Conservation (phyloP, 192 early-diverging fungal genomes). For the Phycomyces nitens region DNA sequence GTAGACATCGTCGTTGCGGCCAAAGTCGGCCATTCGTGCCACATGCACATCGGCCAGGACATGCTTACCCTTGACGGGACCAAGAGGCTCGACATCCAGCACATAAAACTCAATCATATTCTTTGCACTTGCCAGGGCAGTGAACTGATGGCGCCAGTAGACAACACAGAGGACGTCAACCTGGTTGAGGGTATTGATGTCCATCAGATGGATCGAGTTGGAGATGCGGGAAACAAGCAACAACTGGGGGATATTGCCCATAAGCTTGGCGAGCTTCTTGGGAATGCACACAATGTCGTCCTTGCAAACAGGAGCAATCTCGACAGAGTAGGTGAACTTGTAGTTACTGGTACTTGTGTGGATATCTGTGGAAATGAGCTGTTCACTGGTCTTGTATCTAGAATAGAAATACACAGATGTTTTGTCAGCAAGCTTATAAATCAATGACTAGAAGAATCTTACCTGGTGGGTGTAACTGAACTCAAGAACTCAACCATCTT, state of each 20-base stretch:
- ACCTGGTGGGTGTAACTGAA: conserved; percentile 78
- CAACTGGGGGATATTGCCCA: conserved; percentile 84
- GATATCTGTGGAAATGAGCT: conserved; percentile 94
- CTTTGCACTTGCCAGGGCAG: conserved; percentile 68
- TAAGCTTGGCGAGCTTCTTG: conserved; percentile 74
- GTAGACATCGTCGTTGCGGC: conserved; percentile 81
- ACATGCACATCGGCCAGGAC: conserved; percentile 89
- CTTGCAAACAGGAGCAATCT: conserved; percentile 94
- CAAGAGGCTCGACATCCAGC: conserved; percentile 85
- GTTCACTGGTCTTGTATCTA: conserved; percentile 87
- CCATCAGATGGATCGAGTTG: conserved; percentile 83
- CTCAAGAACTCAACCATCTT: conserved; percentile 95
- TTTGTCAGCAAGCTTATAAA: not conserved
- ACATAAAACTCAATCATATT: conserved; percentile 93
- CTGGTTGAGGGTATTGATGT: conserved; percentile 77
- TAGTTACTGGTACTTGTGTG: conserved; percentile 88
- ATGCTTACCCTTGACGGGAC: conserved; percentile 69
- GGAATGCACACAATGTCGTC: conserved; percentile 92
- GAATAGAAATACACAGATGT: conserved; percentile 2
- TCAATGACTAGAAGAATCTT: not conserved
- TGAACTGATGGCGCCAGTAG: conserved; percentile 87
- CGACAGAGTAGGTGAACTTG: conserved; percentile 96
- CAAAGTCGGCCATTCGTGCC: conserved; percentile 71
- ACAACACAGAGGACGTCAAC: conserved; percentile 69
- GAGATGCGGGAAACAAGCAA: conserved; percentile 81